Evolutionary conservation across 1,139 yeast species (phyloP).

Genomic region (Debaryomyces psychrophilus): DNA sequence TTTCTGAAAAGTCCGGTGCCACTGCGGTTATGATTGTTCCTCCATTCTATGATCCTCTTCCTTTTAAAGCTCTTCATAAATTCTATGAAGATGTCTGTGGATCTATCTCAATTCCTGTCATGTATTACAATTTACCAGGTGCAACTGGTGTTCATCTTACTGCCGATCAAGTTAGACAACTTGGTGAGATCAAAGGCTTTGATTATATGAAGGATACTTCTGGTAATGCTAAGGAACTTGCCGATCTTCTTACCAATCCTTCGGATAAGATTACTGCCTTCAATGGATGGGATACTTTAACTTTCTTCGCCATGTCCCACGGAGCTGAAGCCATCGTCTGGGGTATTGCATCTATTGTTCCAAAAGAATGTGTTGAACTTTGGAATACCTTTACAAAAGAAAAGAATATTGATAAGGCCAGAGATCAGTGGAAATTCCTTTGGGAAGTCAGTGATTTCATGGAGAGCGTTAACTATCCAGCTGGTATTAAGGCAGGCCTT

Average conservation of each 20-base stretch:
- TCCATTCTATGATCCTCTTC: constrained; percentile 20
- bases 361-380: constrained; percentile 20
- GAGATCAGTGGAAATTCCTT: constrained; percentile 21
- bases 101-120: constrained; percentile 17
- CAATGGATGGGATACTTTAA: constrained; percentile 21
- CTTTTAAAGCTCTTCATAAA: constrained; percentile 17
- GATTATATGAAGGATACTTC: constrained; percentile 20
- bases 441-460: constrained; percentile 19
- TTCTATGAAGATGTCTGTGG: constrained; percentile 21
- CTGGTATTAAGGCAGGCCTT: constrained; percentile 20
- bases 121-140: constrained; percentile 21
- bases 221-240: constrained; percentile 20
- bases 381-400: constrained; percentile 17
- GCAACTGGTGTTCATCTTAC: constrained; percentile 21
- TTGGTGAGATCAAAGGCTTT: constrained; percentile 18
- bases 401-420: constrained; percentile 17
- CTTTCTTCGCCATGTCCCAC: constrained; percentile 18
- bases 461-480: constrained; percentile 18
- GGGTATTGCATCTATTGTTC: constrained; percentile 21
- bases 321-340: constrained; percentile 19
- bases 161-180: constrained; percentile 17
- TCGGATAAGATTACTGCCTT: constrained; percentile 14
- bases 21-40: constrained; percentile 22
- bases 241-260: constrained; percentile 21
- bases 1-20: constrained; percentile 19